phyloP scores from a whole-genome alignment of 371 early-diverging fungal genomes.

The Zychaea mexicana region DNA sequence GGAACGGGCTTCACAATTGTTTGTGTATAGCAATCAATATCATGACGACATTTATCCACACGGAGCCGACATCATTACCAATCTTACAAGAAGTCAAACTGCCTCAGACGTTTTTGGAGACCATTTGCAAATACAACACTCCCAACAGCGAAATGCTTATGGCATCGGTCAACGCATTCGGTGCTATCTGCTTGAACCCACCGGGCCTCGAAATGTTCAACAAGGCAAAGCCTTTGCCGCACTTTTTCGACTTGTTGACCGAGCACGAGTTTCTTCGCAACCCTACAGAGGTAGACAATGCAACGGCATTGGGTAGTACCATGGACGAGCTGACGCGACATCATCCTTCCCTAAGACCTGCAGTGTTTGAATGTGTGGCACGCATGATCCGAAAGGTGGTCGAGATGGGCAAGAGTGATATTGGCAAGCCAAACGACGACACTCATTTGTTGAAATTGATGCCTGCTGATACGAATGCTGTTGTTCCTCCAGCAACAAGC shows the following conservation, averaged over 20 bases:
- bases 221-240: constrained; percentile 67
- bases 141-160: constrained; percentile 76
- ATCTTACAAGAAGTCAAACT: constrained; percentile 91
- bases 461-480: not conserved
- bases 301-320: constrained; percentile 78
- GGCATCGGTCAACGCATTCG: constrained; percentile 91
- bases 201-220: constrained; percentile 84
- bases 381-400: constrained; percentile 60
- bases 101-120: constrained; percentile 81
- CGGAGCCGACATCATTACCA: constrained; percentile 91
- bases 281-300: constrained; percentile 82
- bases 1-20: constrained; percentile 10
- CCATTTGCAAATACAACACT: constrained; percentile 65
- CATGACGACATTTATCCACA: constrained; percentile 94
- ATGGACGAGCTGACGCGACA: constrained; percentile 97
- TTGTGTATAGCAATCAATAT: constrained; percentile 75
- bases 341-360: constrained; percentile 81
- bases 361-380: constrained; percentile 72
- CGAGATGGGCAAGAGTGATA: constrained; percentile 44
- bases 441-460: constrained; percentile 34
- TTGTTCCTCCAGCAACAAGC: not conserved
- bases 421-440: constrained; percentile 49
- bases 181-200: constrained; percentile 92
- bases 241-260: constrained; percentile 80
- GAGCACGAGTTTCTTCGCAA: constrained; percentile 74